phyloP scores from a whole-genome alignment of 2,329 filamentous ascomycete genomes.

The Penicillium olsonii region DNA sequence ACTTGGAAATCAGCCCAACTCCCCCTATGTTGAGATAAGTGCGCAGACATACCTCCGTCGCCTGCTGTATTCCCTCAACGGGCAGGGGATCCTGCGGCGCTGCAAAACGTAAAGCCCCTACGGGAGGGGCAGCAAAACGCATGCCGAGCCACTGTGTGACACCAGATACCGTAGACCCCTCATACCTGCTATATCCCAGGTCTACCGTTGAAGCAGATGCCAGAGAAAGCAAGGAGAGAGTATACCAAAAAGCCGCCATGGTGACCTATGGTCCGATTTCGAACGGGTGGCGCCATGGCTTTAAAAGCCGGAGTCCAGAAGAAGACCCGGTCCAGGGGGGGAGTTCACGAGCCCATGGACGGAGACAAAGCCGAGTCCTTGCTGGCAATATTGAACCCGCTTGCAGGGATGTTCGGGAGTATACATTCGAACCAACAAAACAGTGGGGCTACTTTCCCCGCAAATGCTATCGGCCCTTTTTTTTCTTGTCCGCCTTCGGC shows the following conservation, averaged over 20 bases:
- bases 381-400: neutral
- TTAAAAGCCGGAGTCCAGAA: constrained; percentile 3
- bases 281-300: constrained; percentile 5
- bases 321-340: neutral
- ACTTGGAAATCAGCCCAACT: constrained; percentile 14
- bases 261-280: constrained; percentile 1
- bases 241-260: constrained; percentile 16
- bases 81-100: constrained; percentile 64
- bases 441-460: constrained; percentile 10
- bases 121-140: constrained; percentile 70
- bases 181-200: constrained; percentile 67
- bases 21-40: too few species aligned
- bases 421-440: neutral
- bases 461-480: constrained; percentile 9
- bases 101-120: constrained; percentile 66
- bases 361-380: constrained; percentile 1
- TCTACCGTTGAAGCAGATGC: constrained; percentile 47
- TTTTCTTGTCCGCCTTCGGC: constrained; percentile 3
- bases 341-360: neutral
- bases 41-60: constrained; percentile 53
- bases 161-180: constrained; percentile 57
- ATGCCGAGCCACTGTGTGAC: constrained; percentile 74
- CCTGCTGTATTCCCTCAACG: constrained; percentile 51
- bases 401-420: constrained; percentile 2
- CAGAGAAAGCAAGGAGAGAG: constrained; percentile 19